Conservation (phyloP, 208 protist species). For the Crithidia mellificae region DNA sequence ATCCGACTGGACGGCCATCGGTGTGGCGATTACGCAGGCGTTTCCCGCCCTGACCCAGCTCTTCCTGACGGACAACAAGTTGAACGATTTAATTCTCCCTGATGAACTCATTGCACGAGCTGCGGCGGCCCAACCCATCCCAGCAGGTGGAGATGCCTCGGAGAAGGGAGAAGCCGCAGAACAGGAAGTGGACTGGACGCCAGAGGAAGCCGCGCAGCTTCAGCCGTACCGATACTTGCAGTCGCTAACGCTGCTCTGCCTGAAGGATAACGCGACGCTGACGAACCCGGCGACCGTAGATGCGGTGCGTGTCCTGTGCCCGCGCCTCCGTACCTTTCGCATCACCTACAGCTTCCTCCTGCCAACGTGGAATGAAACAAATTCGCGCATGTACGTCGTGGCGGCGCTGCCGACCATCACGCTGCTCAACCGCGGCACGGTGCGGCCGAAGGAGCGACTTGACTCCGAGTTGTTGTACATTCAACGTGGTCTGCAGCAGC, state of each 20-base stretch:
- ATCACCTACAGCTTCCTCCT: slow-evolving; percentile 78
- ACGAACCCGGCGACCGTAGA: slow-evolving; percentile 54
- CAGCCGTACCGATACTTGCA: slow-evolving; percentile 46
- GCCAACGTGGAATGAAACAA: slow-evolving; percentile 79
- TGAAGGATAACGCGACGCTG: slow-evolving; percentile 77
- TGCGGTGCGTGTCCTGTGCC: slow-evolving; percentile 64
- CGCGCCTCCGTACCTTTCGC: slow-evolving; percentile 61
- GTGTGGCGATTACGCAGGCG: slow-evolving; percentile 32
- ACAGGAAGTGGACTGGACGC: neutral
- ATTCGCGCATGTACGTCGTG: slow-evolving; percentile 85
- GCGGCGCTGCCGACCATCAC: slow-evolving; percentile 77
- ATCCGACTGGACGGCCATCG: slow-evolving; percentile 59
- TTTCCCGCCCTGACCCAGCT: slow-evolving; percentile 71
- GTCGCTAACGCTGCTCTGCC: slow-evolving; percentile 59
- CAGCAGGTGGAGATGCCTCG: too few species aligned
- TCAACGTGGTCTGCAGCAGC: slow-evolving; percentile 72
- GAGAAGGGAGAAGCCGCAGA: too few species aligned
- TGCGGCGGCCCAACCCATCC: neutral
- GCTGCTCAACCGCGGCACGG: slow-evolving; percentile 74
- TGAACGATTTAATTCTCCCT: slow-evolving; percentile 49
- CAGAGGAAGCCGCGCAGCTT: slow-evolving; percentile 13
- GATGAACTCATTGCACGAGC: slow-evolving; percentile 20
- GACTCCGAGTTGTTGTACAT: slow-evolving; percentile 90
- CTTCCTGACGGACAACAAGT: slow-evolving; percentile 70
- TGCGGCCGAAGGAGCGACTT: slow-evolving; percentile 79